Base-by-base conservation (phyloP, 192 early-diverging fungal species). In the Pilobolus umbonatus region DNA sequence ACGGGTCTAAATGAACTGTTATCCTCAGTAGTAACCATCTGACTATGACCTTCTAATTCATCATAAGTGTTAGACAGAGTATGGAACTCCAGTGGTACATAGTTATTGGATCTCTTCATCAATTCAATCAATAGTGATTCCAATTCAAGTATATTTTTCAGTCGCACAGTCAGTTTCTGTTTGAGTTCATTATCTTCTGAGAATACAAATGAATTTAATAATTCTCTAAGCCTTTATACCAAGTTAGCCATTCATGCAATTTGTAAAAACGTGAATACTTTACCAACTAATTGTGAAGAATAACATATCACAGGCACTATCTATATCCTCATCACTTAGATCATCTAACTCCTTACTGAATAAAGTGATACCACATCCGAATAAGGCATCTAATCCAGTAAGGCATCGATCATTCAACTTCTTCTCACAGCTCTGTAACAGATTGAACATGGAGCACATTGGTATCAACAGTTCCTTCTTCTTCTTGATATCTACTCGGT, bases 371-470 rank as follows among this genome's bases (percentile, higher is more conserved):
- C 89, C 86, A 50, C 85, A 84, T 3, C 82, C 85, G 2, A 91
- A 73, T 3, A 89, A 64, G 1, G 83, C 88, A 61, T 87, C 87
- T 36, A 91, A 80, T 3, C 81, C 80, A 17, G 74, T 73, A 10
- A 89, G 64, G 12, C 70, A 72, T 28, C 79, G 78, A 1, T 71
- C 61, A 49, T 71, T 74, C 7, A 76, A 62, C 0, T 74, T 70
- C 45, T 87, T 86, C 36, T 87, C 83, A 54, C 86, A 87, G 0
- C 78, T 81, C 62, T 91, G 89, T 24, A 88, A 58, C 25, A 91
- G 67, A 44, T 85, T 85, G 45, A 91, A 74, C 24, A 86, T 54
- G 2, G 89, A 80, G 38, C 84, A 86, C 9, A 88, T 70, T 14
- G 80, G 79, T 0, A 83, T 64, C 1, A 86, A 31, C 0, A 35